Evolutionary conservation across 768 basidiomycete species (phyloP).

Genomic region (Rhizopogon vulgaris): DNA sequence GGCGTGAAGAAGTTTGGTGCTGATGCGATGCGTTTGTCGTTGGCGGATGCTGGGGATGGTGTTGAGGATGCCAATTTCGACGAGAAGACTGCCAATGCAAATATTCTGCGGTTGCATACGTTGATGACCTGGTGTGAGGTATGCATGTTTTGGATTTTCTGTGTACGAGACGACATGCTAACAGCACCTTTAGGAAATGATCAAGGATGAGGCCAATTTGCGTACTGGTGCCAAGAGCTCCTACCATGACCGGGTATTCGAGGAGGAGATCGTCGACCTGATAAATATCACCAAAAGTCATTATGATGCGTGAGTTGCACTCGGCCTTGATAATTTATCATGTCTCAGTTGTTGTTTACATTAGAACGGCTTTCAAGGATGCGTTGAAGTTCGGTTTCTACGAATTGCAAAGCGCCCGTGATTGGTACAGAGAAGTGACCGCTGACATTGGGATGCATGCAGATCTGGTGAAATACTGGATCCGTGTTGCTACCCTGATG

Average conservation of each 20-base stretch:
- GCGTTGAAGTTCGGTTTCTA: conserved; percentile 94
- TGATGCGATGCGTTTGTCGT: conserved; percentile 83
- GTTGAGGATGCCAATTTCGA: conserved; percentile 99
- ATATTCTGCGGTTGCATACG: conserved; percentile 89
- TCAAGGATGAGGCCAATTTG: conserved; percentile 62
- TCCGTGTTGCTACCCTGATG: conserved; percentile 73
- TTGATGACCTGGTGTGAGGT: conserved; percentile 91
- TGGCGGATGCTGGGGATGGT: conserved; percentile 97
- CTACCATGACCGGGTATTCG: conserved; percentile 87
- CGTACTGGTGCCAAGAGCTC: conserved; percentile 66
- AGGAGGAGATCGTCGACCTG: conserved; percentile 83
- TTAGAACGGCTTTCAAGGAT: conserved; percentile 91
- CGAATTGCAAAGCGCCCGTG: conserved; percentile 85
- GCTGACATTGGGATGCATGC: conserved; percentile 86
- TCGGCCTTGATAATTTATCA: background rate
- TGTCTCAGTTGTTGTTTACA: background rate
- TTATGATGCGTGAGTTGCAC: conserved; percentile 66
- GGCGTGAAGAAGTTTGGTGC: conserved; percentile 94
- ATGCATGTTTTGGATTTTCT: conserved; percentile 13
- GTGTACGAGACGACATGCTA: background rate
- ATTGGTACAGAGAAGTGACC: conserved; percentile 95
- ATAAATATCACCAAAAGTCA: conserved; percentile 76
- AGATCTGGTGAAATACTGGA: conserved; percentile 83
- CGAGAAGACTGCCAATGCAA: conserved; percentile 96
- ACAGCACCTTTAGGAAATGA: conserved; percentile 59